Percentiles rank a stretch among this genome's conserved stretches.
phyloP scores from a whole-genome alignment of 495 filamentous ascomycete genomes.

The Xylaria nigripes region DNA sequence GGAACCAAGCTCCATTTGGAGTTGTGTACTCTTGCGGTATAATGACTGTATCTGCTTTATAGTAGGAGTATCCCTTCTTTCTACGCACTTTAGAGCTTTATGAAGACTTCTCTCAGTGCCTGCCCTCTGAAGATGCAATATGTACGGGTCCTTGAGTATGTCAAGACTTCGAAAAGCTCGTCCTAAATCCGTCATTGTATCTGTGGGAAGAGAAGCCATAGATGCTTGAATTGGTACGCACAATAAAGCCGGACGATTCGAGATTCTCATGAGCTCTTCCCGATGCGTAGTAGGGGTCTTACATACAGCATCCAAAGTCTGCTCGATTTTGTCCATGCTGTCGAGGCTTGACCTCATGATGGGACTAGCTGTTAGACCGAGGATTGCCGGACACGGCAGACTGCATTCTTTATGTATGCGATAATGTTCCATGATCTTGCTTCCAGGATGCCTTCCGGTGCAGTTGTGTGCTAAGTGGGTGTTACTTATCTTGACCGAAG shows the following conservation, averaged over 20 bases:
- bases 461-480: constrained; percentile 58
- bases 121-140: constrained; percentile 43
- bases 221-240: constrained; percentile 38
- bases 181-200: constrained; percentile 28
- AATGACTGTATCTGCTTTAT: constrained; percentile 56
- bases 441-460: constrained; percentile 53
- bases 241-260: constrained; percentile 57
- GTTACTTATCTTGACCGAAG: constrained; percentile 10
- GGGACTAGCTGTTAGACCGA: constrained; percentile 84
- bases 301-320: constrained; percentile 65
- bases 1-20: constrained; percentile 60
- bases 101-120: constrained; percentile 26
- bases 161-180: constrained; percentile 41
- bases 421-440: constrained; percentile 79
- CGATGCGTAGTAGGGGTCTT: constrained; percentile 64
- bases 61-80: constrained; percentile 52
- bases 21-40: constrained; percentile 36
- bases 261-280: constrained; percentile 58
- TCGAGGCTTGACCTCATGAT: constrained; percentile 49
- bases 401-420: constrained; percentile 31
- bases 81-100: constrained; percentile 40
- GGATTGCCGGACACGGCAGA: constrained; percentile 54
- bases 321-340: constrained; percentile 55
- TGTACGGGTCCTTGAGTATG: constrained; percentile 62
- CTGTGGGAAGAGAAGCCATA: constrained; percentile 10